Evolutionary conservation across 805 yeast species (phyloP).

Genomic region (Hermanozyma aechmeae): DNA sequence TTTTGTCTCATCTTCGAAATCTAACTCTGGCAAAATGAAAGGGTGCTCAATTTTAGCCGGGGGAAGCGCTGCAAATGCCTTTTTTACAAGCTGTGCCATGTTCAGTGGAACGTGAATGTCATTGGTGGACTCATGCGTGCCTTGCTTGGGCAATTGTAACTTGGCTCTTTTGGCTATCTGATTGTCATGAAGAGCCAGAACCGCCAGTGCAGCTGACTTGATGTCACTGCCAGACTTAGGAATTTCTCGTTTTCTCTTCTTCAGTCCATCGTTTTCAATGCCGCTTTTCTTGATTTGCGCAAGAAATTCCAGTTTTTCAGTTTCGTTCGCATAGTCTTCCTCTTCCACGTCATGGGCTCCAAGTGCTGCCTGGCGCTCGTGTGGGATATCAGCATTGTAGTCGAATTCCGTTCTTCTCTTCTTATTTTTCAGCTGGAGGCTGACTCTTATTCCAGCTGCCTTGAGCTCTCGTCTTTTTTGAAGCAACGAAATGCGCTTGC

Average conservation of each 20-base stretch:
- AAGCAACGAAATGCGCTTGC: constrained; percentile 61
- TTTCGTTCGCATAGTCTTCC: constrained; percentile 40
- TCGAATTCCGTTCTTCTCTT: constrained; percentile 58
- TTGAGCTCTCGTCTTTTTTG: constrained; percentile 77
- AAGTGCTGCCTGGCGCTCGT: constrained; percentile 56
- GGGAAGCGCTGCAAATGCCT: background rate
- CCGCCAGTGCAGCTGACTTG: too few species aligned
- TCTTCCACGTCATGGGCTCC: constrained; percentile 62
- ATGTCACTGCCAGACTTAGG: too few species aligned
- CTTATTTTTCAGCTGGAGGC: constrained; percentile 43
- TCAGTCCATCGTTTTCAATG: too few species aligned
- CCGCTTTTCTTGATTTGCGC: constrained; percentile 36
- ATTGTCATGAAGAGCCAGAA: too few species aligned
- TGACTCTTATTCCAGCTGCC: constrained; percentile 60
- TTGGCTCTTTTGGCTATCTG: too few species aligned
- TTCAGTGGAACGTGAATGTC: constrained; percentile 22
- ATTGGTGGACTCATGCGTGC: constrained; percentile 1
- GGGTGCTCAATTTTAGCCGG: background rate
- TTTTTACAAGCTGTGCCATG: background rate
- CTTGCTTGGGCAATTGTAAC: too few species aligned
- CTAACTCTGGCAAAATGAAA: background rate
- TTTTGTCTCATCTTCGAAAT: background rate
- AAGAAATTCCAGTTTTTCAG: constrained; percentile 33
- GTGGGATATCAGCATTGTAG: constrained; percentile 75
- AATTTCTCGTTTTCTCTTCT: constrained; percentile 22